A percentile compares a stretch with the other conserved stretches of the same genome.
These are phyloP conservation scores for Epichloe gansuensis DNA, from an alignment of 2,329 filamentous ascomycete genomes.

Conservation along the genomic window DNA sequence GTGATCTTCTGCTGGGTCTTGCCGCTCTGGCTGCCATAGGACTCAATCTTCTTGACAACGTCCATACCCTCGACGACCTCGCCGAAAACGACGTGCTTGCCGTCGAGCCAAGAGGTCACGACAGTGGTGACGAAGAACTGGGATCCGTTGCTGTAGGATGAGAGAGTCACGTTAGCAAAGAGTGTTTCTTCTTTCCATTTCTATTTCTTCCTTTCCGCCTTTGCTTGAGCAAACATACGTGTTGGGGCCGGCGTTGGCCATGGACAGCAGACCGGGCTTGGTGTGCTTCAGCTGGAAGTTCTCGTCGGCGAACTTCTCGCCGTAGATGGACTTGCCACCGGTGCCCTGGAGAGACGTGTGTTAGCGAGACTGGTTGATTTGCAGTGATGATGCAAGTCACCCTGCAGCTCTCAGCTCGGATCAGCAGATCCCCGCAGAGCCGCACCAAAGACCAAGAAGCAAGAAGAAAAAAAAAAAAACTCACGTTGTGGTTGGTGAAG, in stretches of 20 bases:
- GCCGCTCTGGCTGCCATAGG: slow-evolving; percentile 36
- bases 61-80: slow-evolving; percentile 44
- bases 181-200: no score
- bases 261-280: slow-evolving; percentile 10
- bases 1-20: slow-evolving; percentile 44
- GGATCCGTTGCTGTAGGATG: slow-evolving; percentile 65
- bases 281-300: slow-evolving; percentile 12
- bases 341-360: slow-evolving; percentile 7
- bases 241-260: slow-evolving; percentile 13
- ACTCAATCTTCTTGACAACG: slow-evolving; percentile 49
- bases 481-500: slow-evolving; percentile 83
- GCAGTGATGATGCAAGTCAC: neutral
- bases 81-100: slow-evolving; percentile 77
- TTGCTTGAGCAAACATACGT: slow-evolving; percentile 6
- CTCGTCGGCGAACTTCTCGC: slow-evolving; percentile 11
- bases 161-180: no score
- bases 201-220: neutral
- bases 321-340: slow-evolving; percentile 12
- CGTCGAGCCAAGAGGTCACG: slow-evolving; percentile 72
- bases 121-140: slow-evolving; percentile 98
- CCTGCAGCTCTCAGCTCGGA: neutral
- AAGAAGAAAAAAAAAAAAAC: neutral
- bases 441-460: neutral
- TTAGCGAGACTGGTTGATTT: neutral
- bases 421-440: neutral